Conservation (phyloP, 208 protist genomes). For the Crithidia bombi region DNA sequence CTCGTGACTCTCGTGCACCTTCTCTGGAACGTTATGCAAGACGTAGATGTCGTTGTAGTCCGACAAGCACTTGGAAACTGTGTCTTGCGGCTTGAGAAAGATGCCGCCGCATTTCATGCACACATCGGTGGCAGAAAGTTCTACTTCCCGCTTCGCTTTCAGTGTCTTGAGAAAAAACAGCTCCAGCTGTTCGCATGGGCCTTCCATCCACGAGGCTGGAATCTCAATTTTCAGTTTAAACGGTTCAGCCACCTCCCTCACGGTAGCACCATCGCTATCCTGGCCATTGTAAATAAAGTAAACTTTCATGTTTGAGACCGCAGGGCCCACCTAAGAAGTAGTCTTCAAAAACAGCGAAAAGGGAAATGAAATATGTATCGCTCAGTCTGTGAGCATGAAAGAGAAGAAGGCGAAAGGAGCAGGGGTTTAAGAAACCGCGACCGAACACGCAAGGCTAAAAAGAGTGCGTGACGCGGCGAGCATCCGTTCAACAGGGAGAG, state of each 20-base stretch:
- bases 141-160: slow-evolving; percentile 45
- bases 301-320: no score
- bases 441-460: no score
- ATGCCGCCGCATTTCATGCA: slow-evolving; percentile 65
- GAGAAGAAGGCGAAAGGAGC: no score
- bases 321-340: no score
- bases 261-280: slow-evolving; percentile 36
- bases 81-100: slow-evolving; percentile 46
- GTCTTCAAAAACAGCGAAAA: no score
- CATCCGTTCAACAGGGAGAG: no score
- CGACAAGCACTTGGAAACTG: slow-evolving; percentile 42
- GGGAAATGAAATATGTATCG: no score
- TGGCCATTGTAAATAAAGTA: slow-evolving; percentile 80
- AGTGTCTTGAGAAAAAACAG: slow-evolving; percentile 43
- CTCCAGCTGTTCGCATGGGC: slow-evolving; percentile 40
- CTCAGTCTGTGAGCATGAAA: no score
- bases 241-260: slow-evolving; percentile 35
- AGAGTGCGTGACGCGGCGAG: no score
- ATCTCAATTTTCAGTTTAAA: slow-evolving; percentile 67
- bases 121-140: slow-evolving; percentile 34
- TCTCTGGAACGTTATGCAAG: slow-evolving; percentile 43
- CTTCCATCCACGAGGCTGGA: slow-evolving; percentile 38
- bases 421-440: no score
- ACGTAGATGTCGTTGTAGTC: slow-evolving; percentile 85
- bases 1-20: slow-evolving; percentile 26